Base-by-base conservation (phyloP, 805 yeast species). In the Maudiozyma saulgeensis region DNA sequence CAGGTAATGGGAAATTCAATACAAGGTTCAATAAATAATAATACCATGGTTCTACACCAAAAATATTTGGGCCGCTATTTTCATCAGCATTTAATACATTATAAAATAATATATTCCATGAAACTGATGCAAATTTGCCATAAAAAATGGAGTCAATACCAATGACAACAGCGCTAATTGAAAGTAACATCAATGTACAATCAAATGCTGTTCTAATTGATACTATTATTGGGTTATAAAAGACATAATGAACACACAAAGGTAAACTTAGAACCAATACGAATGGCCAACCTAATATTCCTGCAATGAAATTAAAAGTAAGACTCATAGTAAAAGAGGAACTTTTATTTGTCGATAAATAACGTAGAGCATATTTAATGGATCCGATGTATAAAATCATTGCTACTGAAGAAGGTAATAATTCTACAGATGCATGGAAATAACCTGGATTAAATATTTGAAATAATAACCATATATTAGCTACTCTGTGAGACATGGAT, bases 261-360 rank as follows among this genome's bases (percentile, higher is more conserved):
- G 96, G 93, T 1, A 77, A 54, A 1, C 81, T 80, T 49, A 88
- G 64, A 0, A 76, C 80, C 49, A 87, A 65, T 0, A 83, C 78
- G 64, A 90, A 91, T 1, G 97, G 97, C 97, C 97, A 91, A 1
- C 97, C 97, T 31, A 85, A 53, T 2, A 90, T 59, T 0, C 91
- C 91, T 5, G 89, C 95, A n/a, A 84, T 53, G 19, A 66, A 56
- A 46, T 61, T 60, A 44, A 57, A 61, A 1, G 59, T 49, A n/a
- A 65, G 47, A 44, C 66, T 57, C 18, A 56, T 53, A 25, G 61
- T 51, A 47, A 67, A 64, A 32, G 54, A 53, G 1, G 51, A 42
- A 7, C 50, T 54, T 4, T 60, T 53, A 3, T 56, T 57, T 3
- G 53, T 56, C 0, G 66, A 58, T 25, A 63, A 41, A 47, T 66